Evolutionary conservation across 495 filamentous ascomycete genomes (phyloP), one percentile per base, ranked within the genome.

Genomic region (Penicillium arizonense): DNA sequence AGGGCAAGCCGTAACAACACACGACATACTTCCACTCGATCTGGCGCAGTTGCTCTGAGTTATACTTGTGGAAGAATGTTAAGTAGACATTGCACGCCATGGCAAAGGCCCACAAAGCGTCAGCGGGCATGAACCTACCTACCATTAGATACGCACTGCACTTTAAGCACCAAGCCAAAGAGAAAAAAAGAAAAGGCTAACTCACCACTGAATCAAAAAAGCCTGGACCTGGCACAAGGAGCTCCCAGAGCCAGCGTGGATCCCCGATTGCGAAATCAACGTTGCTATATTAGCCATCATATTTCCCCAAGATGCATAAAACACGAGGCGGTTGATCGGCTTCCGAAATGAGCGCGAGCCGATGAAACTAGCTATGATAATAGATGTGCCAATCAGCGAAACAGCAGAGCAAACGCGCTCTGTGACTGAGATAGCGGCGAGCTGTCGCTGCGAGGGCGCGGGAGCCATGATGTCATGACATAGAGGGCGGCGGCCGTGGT

Each of bases 11-110:
- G 53, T 94, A 95, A 69, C 88, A 92, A 50, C 74, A 65, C 6
- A 87, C 13, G 1, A 90, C 60, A 55, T 96, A 95, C 47, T 78
- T 82, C 56, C 83, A 80, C 61, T 96, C 91, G 55, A 93, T 76
- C 13, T 63, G 74, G 3, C 84, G 82, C 43, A 96, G 78, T 47
- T 82, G 78, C 3, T 80, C 70, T 0, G 86, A 83, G 43, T 86
- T 82, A 62, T 85, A 91, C 53, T 86, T 85, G 57, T 78, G 78
- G 67, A 92, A 94, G 58, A 96, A 91, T n/a, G 89, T 93, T 16
- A 95, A 72, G 61, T 89, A 90, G 53, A 96, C 90, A 61, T 96
- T 96, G 51, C 87, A 76, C 2, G 90, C 88, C 91, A 96, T 96
- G 44, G 87, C 87, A 39, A 93, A 75, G 1, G 86, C 85, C 88